Evolutionary conservation across 2,329 filamentous ascomycete genomes (phyloP).

Genomic region (Claviceps africana): DNA sequence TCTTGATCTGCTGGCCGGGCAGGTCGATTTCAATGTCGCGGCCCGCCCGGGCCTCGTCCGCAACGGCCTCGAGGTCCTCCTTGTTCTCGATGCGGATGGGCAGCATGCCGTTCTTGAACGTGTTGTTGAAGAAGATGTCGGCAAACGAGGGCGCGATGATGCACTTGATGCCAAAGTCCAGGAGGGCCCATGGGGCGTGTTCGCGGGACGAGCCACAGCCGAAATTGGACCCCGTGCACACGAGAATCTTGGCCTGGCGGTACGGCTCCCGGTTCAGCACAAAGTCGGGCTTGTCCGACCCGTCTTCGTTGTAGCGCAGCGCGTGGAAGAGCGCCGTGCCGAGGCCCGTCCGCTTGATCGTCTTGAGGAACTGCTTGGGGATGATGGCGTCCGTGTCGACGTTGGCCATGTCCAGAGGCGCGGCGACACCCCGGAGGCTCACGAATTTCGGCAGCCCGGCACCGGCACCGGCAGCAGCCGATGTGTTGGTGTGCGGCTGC

Average conservation of each 20-base stretch:
- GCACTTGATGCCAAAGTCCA: conserved; percentile 91
- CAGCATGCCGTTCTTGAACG: conserved; percentile 99
- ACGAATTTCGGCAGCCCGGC: conserved; percentile 73
- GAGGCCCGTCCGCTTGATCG: conserved; percentile 93
- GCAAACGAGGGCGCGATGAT: conserved; percentile 72
- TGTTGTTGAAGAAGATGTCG: conserved; percentile 96
- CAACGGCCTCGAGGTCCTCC: conserved; percentile 52
- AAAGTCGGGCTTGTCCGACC: conserved; percentile 65
- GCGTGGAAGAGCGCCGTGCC: conserved; percentile 77
- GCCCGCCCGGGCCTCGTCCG: conserved; percentile 63
- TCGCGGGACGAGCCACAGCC: conserved; percentile 87
- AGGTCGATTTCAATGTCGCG: conserved; percentile 83
- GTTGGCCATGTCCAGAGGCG: conserved; percentile 75
- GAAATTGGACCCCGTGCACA: conserved; percentile 86
- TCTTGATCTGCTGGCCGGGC: conserved; percentile 68
- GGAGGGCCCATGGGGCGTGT: conserved; percentile 91
- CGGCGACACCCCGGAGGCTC: conserved; percentile 71
- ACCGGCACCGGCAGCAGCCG: conserved; percentile 26
- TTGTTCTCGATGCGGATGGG: conserved; percentile 63
- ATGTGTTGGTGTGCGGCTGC: conserved; percentile 49
- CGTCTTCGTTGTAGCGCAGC: conserved; percentile 63
- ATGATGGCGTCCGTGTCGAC: conserved; percentile 99
- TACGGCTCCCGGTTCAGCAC: conserved; percentile 85
- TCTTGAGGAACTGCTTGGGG: conserved; percentile 98
- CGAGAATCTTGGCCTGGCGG: conserved; percentile 71